These are phyloP conservation scores for Paraphaeosphaeria minitans DNA, from an alignment of 2,329 filamentous ascomycete genomes.

Conservation along the genomic window DNA sequence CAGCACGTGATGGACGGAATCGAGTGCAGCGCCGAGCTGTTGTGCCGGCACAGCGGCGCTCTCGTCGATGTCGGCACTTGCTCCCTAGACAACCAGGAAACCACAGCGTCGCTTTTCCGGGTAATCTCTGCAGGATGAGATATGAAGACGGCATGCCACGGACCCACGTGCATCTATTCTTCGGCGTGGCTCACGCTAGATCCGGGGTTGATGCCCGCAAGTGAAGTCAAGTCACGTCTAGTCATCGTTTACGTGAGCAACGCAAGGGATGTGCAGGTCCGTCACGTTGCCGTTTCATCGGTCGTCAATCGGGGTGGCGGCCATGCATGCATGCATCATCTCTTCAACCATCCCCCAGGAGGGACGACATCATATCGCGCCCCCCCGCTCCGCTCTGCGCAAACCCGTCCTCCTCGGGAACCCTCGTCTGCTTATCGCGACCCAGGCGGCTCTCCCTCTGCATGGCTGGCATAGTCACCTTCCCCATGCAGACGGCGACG, in stretches of 20 bases:
- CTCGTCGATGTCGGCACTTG: constrained; percentile 1
- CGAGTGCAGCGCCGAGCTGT: neutral
- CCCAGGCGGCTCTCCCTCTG: neutral
- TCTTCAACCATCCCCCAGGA: neutral
- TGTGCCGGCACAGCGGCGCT: constrained; percentile 1
- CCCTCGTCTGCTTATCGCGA: neutral
- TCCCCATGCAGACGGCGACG: constrained; percentile 10
- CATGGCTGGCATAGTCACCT: constrained; percentile 13
- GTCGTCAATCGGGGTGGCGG: neutral
- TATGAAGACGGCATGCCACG: neutral
- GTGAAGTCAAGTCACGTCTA: neutral
- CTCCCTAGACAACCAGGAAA: neutral
- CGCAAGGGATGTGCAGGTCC: neutral
- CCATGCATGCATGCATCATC: neutral
- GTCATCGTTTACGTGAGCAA: neutral
- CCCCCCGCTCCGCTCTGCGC: too few species aligned
- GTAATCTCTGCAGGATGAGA: neutral
- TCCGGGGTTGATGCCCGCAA: neutral
- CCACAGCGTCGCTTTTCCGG: constrained; percentile 3
- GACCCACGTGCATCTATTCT: neutral
- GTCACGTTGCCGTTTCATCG: constrained; percentile 1
- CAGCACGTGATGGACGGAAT: neutral
- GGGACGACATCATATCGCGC: neutral
- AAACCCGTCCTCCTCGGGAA: neutral
- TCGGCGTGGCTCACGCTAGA: neutral